Evolutionary conservation across 2,329 filamentous ascomycete genomes (phyloP).

Genomic region (Trichoderma atroviride): DNA sequence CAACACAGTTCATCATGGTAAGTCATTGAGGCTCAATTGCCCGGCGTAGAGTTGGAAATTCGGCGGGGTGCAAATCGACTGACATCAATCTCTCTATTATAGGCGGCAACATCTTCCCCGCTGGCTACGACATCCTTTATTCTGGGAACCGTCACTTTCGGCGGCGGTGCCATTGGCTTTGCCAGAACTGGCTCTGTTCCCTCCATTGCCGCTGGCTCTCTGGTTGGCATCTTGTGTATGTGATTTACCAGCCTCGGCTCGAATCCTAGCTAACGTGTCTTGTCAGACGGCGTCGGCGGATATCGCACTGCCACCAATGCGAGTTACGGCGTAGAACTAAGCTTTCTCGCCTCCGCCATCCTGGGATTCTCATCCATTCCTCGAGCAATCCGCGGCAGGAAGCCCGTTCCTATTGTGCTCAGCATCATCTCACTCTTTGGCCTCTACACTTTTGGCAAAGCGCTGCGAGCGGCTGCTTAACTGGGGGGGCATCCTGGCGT

Average conservation of each 20-base stretch:
- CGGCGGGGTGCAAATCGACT: neutral
- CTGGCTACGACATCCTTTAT: slow-evolving; percentile 66
- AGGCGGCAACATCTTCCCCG: slow-evolving; percentile 4
- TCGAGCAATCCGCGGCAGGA: slow-evolving; percentile 78
- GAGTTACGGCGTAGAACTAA: slow-evolving; percentile 83
- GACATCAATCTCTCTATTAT: neutral
- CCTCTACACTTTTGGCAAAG: slow-evolving; percentile 76
- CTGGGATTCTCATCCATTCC: slow-evolving; percentile 84
- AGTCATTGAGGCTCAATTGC: neutral
- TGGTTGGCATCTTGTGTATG: slow-evolving; percentile 70
- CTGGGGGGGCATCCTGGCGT: neutral
- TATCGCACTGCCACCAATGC: slow-evolving; percentile 75
- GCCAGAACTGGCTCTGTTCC: slow-evolving; percentile 82
- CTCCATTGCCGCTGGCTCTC: slow-evolving; percentile 80
- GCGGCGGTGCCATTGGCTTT: slow-evolving; percentile 87
- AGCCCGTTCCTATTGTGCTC: slow-evolving; percentile 81
- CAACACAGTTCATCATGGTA: slow-evolving; percentile 11
- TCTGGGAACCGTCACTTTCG: slow-evolving; percentile 79
- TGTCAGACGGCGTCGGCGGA: slow-evolving; percentile 74
- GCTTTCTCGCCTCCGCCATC: slow-evolving; percentile 83
- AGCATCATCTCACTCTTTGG: slow-evolving; percentile 80
- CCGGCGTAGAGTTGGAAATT: neutral
- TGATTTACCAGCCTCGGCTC: slow-evolving; percentile 25
- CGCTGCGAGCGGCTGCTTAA: slow-evolving; percentile 49
- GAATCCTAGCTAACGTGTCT: neutral